A percentile compares a stretch with the other conserved stretches of the same genome.
phyloP scores from a whole-genome alignment of 495 filamentous ascomycete species.

The Entonaema liquescens region DNA sequence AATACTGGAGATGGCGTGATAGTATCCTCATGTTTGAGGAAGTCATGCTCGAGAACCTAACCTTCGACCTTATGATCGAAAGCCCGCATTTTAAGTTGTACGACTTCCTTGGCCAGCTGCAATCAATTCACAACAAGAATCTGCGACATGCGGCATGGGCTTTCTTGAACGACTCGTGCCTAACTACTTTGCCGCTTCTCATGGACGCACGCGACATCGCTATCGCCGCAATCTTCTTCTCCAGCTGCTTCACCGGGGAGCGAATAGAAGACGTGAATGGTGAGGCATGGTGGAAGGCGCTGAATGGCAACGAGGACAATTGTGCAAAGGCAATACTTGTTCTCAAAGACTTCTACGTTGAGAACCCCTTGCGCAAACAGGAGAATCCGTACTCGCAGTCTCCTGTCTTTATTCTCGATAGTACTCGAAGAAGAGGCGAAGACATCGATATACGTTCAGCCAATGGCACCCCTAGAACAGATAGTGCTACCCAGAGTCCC shows the following conservation, averaged over 20 bases:
- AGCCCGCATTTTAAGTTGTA: slow-evolving; percentile 83
- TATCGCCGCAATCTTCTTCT: slow-evolving; percentile 85
- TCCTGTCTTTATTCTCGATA: slow-evolving; percentile 57
- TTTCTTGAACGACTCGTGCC: slow-evolving; percentile 87
- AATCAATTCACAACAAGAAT: slow-evolving; percentile 73
- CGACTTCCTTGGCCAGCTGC: slow-evolving; percentile 74
- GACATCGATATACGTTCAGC: slow-evolving; percentile 45
- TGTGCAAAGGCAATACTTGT: slow-evolving; percentile 71
- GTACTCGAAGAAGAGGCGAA: slow-evolving; percentile 56
- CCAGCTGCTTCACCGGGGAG: slow-evolving; percentile 72
- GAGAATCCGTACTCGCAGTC: slow-evolving; percentile 53
- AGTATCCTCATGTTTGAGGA: slow-evolving; percentile 92
- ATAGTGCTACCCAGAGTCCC: slow-evolving; percentile 52
- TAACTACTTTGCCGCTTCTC: slow-evolving; percentile 85
- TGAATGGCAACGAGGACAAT: slow-evolving; percentile 67
- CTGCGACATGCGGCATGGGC: slow-evolving; percentile 88
- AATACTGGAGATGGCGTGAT: slow-evolving; percentile 97
- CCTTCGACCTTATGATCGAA: slow-evolving; percentile 91
- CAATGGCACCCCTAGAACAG: slow-evolving; percentile 50
- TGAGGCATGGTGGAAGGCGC: slow-evolving; percentile 87
- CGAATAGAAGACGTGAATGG: slow-evolving; percentile 78
- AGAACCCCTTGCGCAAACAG: slow-evolving; percentile 64
- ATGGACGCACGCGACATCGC: slow-evolving; percentile 81
- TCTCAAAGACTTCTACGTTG: slow-evolving; percentile 79
- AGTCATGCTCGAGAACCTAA: slow-evolving; percentile 85